Evolutionary conservation across 129 eudicot genomes (phyloP), one percentile per base, ranked within the genome.

Genomic region (Heracleum sosnowskyi): DNA sequence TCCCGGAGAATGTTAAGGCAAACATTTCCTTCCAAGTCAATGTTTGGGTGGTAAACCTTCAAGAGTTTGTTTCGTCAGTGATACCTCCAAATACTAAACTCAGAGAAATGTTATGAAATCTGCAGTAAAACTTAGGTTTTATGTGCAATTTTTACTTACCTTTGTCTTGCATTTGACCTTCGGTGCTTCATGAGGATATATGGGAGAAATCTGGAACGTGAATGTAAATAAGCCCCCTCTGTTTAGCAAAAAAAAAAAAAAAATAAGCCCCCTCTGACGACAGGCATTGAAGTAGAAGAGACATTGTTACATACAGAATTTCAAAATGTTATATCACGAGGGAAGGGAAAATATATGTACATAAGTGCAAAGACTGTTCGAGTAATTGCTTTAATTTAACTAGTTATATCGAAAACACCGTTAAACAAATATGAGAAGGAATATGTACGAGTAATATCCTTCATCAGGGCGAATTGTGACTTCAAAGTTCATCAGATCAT

Each of bases 11-110:
- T 86, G 83, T 90, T 90, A n/a, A 90, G 87, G 84, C 88, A 87
- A 9, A 89, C 89, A 72, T 87, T 89, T 69, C 94, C 94, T 83
- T 89, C 91, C 85, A 90, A 83, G 79, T 88, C 90, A n/a, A 90
- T 90, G 81, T 90, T 90, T 45, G 96, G 96, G 83, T 90, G 96
- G 82, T 90, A 90, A 7, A 90, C 90, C 90, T 90, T 83, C 69
- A 46, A 45, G 40, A 29, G 36, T 41, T 71, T 40, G 34, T 40
- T 22, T 8, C 3, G 17, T 26, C 28, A 40, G 20, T 72, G 51
- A 72, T 41, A 11, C 18, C 34, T n/a, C 53, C 53, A 40, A 40
- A 12, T 26, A 41, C 29, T 41, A 1, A 37, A 72, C 35, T 41
- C 16, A 36, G 26, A 26, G 15, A 44, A 36, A 47, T 13, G 35